Conservation (phyloP, 1,284 basidiomycete genomes). For the Takashimella koratensis region DNA sequence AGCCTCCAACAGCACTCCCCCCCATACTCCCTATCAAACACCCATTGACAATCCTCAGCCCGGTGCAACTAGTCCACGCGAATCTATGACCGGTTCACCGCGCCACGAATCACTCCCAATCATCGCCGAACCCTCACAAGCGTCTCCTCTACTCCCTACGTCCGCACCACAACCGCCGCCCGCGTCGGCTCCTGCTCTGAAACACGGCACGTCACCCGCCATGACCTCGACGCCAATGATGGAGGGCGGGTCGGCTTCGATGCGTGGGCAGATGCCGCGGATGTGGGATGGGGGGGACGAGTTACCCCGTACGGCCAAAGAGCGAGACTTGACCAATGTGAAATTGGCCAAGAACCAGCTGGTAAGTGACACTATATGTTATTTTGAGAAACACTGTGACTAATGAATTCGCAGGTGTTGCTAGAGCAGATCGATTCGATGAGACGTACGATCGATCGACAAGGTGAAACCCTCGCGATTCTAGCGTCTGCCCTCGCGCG, state of each 20-base stretch:
- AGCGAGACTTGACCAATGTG: conserved; percentile 42
- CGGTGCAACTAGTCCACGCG: conserved; percentile 3
- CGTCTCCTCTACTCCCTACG: conserved; percentile 11
- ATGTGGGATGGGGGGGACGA: conserved; percentile 28
- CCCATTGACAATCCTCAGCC: not conserved
- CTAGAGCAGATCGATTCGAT: conserved; percentile 45
- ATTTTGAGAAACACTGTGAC: not conserved
- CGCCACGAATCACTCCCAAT: not conserved
- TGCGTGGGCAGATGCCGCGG: conserved; percentile 2
- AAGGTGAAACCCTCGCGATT: conserved; percentile 34
- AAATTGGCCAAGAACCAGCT: conserved; percentile 50
- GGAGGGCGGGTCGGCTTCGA: not conserved
- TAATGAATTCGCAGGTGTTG: conserved; percentile 39
- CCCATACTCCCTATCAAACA: not conserved
- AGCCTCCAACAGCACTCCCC: not conserved
- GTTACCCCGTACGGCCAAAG: conserved; percentile 5
- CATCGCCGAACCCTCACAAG: not conserved
- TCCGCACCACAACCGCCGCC: not conserved
- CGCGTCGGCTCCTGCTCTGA: not conserved
- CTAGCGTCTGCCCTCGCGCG: not conserved
- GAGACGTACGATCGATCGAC: conserved; percentile 39
- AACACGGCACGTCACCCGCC: not conserved
- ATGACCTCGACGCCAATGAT: not conserved
- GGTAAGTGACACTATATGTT: conserved; percentile 18
- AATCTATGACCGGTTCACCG: conserved; percentile 4